Percentiles rank a stretch among this genome's conserved stretches.
These are phyloP conservation scores for Talaromyces sp. DNA, from an alignment of 2,329 filamentous ascomycete genomes.

Conservation along the genomic window DNA sequence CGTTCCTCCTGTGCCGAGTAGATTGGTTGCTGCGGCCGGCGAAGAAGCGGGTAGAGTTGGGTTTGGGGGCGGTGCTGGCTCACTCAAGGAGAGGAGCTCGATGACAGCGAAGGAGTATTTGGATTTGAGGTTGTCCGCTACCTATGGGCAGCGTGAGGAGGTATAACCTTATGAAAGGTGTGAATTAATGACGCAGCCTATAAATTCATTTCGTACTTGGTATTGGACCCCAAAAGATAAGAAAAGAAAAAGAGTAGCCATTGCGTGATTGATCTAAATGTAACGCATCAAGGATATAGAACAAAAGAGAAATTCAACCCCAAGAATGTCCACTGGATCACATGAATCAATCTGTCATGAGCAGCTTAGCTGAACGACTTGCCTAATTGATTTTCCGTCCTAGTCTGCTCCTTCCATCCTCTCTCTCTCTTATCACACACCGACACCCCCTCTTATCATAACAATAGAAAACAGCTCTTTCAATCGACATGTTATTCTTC, in stretches of 20 bases:
- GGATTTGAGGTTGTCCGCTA: conserved; percentile 55
- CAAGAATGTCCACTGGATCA: not conserved
- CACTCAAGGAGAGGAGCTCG: conserved; percentile 32
- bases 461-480: not conserved
- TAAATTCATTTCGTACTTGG: not conserved
- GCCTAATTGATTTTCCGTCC: not conserved
- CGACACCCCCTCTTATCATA: not conserved
- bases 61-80: conserved; percentile 40
- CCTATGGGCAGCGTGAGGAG: conserved; percentile 48
- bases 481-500: conserved; percentile 3
- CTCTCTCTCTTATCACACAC: not conserved
- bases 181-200: not conserved
- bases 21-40: conserved; percentile 40
- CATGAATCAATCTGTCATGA: not conserved
- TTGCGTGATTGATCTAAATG: conserved; percentile 4
- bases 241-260: conserved; percentile 2
- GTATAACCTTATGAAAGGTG: not conserved
- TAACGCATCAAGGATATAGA: conserved; percentile 21
- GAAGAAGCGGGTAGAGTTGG: conserved; percentile 39
- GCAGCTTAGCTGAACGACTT: no score
- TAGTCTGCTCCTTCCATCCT: not conserved
- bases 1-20: conserved; percentile 53
- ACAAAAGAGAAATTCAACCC: conserved; percentile 9
- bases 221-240: not conserved
- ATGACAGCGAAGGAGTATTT: conserved; percentile 60